Evolutionary conservation across 2,329 filamentous ascomycete genomes (phyloP).

Genomic region (Trichoderma oligosporum): DNA sequence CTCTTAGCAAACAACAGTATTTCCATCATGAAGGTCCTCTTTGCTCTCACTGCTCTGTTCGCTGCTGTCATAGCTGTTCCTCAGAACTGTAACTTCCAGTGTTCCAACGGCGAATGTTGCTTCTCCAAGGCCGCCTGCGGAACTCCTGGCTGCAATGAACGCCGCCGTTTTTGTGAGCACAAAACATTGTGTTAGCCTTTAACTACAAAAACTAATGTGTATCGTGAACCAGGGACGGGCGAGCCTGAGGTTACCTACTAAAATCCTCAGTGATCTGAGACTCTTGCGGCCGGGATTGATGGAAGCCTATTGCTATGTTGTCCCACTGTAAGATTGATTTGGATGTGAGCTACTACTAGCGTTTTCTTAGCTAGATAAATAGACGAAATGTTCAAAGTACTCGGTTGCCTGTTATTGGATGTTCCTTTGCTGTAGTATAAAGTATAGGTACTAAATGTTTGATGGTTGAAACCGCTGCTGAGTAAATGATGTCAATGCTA

Average conservation of each 20-base stretch:
- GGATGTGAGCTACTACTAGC: no score
- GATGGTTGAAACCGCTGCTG: no score
- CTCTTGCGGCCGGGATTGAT: no score
- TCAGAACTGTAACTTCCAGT: neutral
- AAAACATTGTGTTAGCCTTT: neutral
- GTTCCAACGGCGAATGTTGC: neutral
- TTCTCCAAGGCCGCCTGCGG: neutral
- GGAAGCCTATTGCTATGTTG: no score
- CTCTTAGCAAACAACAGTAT: neutral
- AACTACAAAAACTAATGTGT: neutral
- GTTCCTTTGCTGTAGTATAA: no score
- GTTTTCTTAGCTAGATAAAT: no score
- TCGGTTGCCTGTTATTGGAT: no score
- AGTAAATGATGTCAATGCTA: no score
- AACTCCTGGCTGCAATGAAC: neutral
- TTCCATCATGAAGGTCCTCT: neutral
- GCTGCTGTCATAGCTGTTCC: neutral
- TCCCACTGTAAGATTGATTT: no score
- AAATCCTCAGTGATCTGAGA: neutral
- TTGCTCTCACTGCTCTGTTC: neutral
- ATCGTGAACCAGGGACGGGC: neutral
- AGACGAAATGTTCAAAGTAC: no score
- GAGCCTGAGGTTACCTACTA: neutral
- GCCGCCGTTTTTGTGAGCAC: neutral
- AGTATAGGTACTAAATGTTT: no score